Evolutionary conservation across 768 basidiomycete species (phyloP), one percentile per base, ranked within the genome.

Genomic region (Rhizopogon vulgaris): DNA sequence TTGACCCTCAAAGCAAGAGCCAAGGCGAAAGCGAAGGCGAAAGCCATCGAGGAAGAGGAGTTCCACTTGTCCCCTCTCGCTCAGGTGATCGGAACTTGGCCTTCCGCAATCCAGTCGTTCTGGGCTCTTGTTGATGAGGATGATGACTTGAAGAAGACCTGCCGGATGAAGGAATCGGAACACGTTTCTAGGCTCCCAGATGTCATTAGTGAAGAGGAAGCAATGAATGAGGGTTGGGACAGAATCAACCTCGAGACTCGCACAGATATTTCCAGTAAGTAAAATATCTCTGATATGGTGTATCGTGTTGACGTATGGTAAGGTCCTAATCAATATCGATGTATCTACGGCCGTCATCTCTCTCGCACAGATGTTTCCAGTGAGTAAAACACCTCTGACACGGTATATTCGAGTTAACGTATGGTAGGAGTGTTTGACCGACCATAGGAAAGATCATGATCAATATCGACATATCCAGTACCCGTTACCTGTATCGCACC

Each of bases 61-160:
- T 54, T 69, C 38, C 66, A 63, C 45, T 64, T 68, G 10, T 68
- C 66, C 9, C 66, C 66, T 54, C 68, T 68, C 6, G 17, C 46
- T 48, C 68, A 68, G 51, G 46, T 60, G 17, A 27, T 57, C 17
- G 59, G 50, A 17, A 64, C 68, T 1, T 41, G 69, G 54, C 38
- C 59, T 32, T 68, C 66, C 0, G 60, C 66, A 0, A 57, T 65
- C 1, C 66, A 63, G 41, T 66, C 64, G 28, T 53, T 68, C 34
- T 58, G 54, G 49, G 66, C 66, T 8, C 64, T 68, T 34, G 52
- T 51, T 17, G 68, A 68, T 6, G 66, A 68, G 40, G 57, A 25
- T 42, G 68, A 69, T 6, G 61, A 64, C 28, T n/a, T 60, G n/a
- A 48, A 42, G 14, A 65, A 56, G 46, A 53, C 43, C 18, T 38